Percentiles rank a stretch among this genome's conserved stretches.
Evolutionary conservation across 371 early-diverging fungal genomes (phyloP).

Genomic region (Rhizomucor pusillus): DNA sequence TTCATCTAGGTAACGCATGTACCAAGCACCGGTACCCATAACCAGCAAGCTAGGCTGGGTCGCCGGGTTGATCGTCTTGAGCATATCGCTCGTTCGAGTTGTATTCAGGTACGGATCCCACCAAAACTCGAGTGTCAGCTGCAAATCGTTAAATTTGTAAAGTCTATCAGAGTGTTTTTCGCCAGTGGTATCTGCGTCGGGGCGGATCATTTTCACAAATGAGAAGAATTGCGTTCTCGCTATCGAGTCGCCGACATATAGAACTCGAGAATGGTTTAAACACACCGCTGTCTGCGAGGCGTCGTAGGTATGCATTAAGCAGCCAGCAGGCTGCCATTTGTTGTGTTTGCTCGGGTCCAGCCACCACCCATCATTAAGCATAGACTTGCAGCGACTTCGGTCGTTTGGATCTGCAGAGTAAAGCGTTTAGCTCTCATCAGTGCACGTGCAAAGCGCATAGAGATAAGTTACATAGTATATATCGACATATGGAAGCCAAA

Average conservation of each 20-base stretch:
- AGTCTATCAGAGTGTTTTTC: constrained; percentile 36
- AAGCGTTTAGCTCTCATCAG: neutral
- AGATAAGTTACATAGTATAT: neutral
- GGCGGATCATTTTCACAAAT: constrained; percentile 39
- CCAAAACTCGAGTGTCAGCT: constrained; percentile 51
- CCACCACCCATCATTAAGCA: constrained; percentile 53
- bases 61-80: constrained; percentile 21
- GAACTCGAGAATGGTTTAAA: constrained; percentile 34
- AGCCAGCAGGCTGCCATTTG: constrained; percentile 62
- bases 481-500: neutral
- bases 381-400: constrained; percentile 33
- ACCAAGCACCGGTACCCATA: constrained; percentile 62
- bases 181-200: constrained; percentile 24
- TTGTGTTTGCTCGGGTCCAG: constrained; percentile 19
- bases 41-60: constrained; percentile 45
- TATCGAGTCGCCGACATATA: constrained; percentile 69
- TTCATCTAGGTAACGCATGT: constrained; percentile 43
- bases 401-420: constrained; percentile 14
- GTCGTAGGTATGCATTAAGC: constrained; percentile 55
- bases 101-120: constrained; percentile 69
- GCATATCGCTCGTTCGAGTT: constrained; percentile 31
- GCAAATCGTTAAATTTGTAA: constrained; percentile 22
- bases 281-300: constrained; percentile 43
- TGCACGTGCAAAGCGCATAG: neutral
- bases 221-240: constrained; percentile 62